These are phyloP conservation scores for Castanopsis chinensis DNA, from an alignment of 306 rosid genomes.

Conservation along the genomic window DNA sequence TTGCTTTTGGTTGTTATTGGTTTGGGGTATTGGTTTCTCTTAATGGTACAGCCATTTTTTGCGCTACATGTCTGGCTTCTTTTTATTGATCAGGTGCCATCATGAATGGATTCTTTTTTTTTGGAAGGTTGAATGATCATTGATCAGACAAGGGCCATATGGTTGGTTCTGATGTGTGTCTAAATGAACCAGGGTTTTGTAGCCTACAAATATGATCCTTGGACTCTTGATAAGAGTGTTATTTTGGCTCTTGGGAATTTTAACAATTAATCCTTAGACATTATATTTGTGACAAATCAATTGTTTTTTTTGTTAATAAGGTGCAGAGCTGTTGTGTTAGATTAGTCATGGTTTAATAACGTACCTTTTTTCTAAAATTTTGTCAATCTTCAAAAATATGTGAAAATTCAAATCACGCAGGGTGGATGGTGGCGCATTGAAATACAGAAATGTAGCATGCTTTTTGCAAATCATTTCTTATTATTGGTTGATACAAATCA, in stretches of 20 bases:
- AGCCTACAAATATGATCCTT: too few species aligned
- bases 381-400: too few species aligned
- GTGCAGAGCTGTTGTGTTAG: too few species aligned
- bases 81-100: background rate
- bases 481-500: conserved; percentile 31
- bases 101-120: background rate
- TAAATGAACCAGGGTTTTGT: background rate
- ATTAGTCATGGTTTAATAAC: too few species aligned
- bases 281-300: too few species aligned
- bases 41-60: background rate
- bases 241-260: too few species aligned
- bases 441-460: background rate
- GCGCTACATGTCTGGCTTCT: background rate
- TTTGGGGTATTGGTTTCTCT: background rate
- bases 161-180: background rate
- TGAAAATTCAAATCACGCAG: background rate
- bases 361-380: too few species aligned
- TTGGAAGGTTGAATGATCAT: background rate
- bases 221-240: too few species aligned
- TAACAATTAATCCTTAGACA: too few species aligned
- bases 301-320: too few species aligned
- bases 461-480: conserved; percentile 1
- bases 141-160: background rate
- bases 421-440: background rate
- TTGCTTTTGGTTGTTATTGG: background rate